Evolutionary conservation across 768 basidiomycete species (phyloP), one percentile per base, ranked within the genome.

Genomic region (Pholiota conissans): DNA sequence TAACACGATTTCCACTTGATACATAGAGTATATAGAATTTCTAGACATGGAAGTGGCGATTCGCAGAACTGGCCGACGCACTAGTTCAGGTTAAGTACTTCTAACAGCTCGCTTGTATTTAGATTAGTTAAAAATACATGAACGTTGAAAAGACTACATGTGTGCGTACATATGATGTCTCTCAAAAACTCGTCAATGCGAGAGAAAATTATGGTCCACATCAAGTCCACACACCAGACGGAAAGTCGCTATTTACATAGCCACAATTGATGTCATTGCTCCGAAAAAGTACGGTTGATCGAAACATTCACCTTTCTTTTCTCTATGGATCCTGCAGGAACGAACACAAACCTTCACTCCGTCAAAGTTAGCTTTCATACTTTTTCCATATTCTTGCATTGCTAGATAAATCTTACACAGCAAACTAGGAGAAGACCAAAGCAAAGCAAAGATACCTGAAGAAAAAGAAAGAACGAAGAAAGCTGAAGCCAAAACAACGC

Each of bases 401-500:
- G 10, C 28, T 32, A 51, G 47, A 61, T 57, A 59, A 58, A 52
- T 59, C 61, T 63, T 59, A 51, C 53, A 18, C 42, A 62, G 61
- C 55, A 48, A 30, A 34, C 30, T 57, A 72, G 69, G 58, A 58
- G 51, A 72, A 69, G 64, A 70, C 71, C 1, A 70, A 70, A 56
- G 67, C 71, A 10, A 72, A 72, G 48, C 61, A 67, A 51, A 61
- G 71, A 18, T 72, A 72, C 47, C 57, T 72, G 22, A 70, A 68
- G 40, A 63, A 64, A 40, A 72, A 72, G 62, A 72, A 67, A 46
- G 71, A 70, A 55, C 62, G 68, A n/a, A 63, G 66, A 61, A 72
- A 69, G 37, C 56, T 28, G 32, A 45, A 47, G 53, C 54, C 16
- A 39, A 55, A 26, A 45, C 42, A 26, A 45, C 11, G 20, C 18